Base-by-base conservation (phyloP, 257 asterid genomes). In the Penstemon newberryi region DNA sequence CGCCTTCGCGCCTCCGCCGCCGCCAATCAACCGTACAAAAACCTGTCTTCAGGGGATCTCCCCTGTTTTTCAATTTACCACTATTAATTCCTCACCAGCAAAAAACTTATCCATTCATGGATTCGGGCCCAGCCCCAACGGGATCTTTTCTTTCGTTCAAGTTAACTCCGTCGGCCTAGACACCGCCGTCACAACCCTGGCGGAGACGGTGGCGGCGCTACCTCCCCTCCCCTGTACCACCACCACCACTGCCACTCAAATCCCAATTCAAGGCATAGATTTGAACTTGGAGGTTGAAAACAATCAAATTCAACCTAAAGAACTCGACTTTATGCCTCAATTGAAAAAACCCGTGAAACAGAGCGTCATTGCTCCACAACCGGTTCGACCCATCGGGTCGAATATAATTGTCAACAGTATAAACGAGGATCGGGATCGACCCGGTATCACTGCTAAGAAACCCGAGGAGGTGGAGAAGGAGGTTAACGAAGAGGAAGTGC, bases 321-420 rank as follows among this genome's bases (percentile, higher is more conserved):
- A 90, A 52, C 9, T 77, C 13, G 95, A 88, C 13, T 72, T 86
- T 58, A 60, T 77, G 73, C 79, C 80, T 3, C 87, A 78, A 12
- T 33, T 83, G 40, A 72, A 81, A 11, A 80, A 66, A 50, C 81
- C 88, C 0, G 65, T 66, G 12, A 75, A 53, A 59, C 76, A 80
- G 3, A 54, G 3, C 1, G 83, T 88, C 1, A 85, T 93, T 13
- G 75, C 88, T 1, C 97, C 97, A 0, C 82, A 74, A 7, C 95
- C 96, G 11, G 83, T 87, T 9, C 81, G 96, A 1, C 97, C 96
- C 4, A 80, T 91, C 8, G 87, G 89, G 3, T 87, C 99, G 6
- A 84, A 50, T 52, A 83, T 91, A 4, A 60, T 59, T 0, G 83
- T 88, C 13, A 73, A 75, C 4, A 43, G 58, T 33, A 77, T 90